These are phyloP conservation scores for Tricholoma sp. DNA, from an alignment of 768 basidiomycete genomes.

Conservation along the genomic window DNA sequence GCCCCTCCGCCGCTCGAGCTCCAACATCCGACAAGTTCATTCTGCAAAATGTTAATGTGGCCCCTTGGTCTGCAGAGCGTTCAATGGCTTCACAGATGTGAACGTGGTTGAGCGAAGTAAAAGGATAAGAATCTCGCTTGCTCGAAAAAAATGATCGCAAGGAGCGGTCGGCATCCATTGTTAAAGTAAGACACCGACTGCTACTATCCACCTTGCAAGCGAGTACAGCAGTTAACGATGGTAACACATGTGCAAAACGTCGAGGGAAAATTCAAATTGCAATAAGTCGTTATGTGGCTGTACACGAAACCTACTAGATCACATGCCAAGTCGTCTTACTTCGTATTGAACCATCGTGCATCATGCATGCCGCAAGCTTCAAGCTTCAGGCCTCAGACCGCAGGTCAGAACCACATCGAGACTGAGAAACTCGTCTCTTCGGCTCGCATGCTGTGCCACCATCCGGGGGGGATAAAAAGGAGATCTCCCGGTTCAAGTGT, in stretches of 20 bases:
- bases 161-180: conserved; percentile 21
- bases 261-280: background rate
- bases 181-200: background rate
- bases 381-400: no score
- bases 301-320: background rate
- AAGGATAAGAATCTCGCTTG: conserved; percentile 7
- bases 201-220: background rate
- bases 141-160: conserved; percentile 19
- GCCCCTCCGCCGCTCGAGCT: conserved; percentile 66
- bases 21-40: conserved; percentile 73
- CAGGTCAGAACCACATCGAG: conserved; percentile 88
- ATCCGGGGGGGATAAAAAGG: conserved; percentile 84
- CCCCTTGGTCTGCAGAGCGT: conserved; percentile 69
- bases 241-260: background rate
- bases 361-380: background rate
- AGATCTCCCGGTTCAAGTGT: conserved; percentile 80
- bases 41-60: conserved; percentile 81
- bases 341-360: background rate
- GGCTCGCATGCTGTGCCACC: conserved; percentile 93
- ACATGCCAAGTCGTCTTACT: background rate
- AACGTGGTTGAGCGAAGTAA: conserved; percentile 42
- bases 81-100: conserved; percentile 62
- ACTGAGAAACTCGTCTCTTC: conserved; percentile 81
- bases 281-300: background rate
- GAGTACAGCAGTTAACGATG: background rate